Evolutionary conservation across 768 basidiomycete species (phyloP), one percentile per base, ranked within the genome.

Genomic region (Leccinum ochraceum): DNA sequence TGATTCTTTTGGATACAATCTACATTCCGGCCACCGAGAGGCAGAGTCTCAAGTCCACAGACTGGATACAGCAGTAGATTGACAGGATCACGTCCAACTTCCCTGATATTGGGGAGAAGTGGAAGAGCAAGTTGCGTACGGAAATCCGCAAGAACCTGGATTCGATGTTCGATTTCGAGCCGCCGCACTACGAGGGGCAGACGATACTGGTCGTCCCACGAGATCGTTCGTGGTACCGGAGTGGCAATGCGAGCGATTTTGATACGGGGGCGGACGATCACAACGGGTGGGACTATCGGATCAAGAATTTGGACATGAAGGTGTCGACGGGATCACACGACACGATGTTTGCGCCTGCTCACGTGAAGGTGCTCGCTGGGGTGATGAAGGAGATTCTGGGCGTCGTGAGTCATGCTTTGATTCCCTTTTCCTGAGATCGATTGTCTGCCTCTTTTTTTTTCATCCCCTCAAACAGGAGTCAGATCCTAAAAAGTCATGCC

Each of bases 61-160:
- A 71, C 56, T 72, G 71, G 71, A 72, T 58, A 3, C 67, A 73
- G 28, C 69, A 69, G 20, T 69, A 69, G 6, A 68, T 73, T 11
- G 70, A 73, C 20, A 68, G 70, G 50, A 73, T 73, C 61, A 67
- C 65, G 13, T 59, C 65, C 58, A 71, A 73, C 63, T 73, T 73
- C 64, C 68, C 64, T n/a, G 71, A 73, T 20, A 73, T 73, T 13
- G 72, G 71, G 7, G 72, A 73, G 44, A 69, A 63, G 52, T 73
- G 71, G 71, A 71, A 73, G 34, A 68, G 57, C 60, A 73, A 69
- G 57, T 44, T 73, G 48, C 69, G 68, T 44, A 62, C 61, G 14
- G 71, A 73, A 63, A 71, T 73, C 50, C 66, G 68, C 30, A 73
- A 73, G 66, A 73, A 73, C 57, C 53, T 73, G 61, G 72, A 73